Evolutionary conservation across 2,329 filamentous ascomycete species (phyloP), one percentile per base, ranked within the genome.

Genomic region (Epichloe gansuensis): DNA sequence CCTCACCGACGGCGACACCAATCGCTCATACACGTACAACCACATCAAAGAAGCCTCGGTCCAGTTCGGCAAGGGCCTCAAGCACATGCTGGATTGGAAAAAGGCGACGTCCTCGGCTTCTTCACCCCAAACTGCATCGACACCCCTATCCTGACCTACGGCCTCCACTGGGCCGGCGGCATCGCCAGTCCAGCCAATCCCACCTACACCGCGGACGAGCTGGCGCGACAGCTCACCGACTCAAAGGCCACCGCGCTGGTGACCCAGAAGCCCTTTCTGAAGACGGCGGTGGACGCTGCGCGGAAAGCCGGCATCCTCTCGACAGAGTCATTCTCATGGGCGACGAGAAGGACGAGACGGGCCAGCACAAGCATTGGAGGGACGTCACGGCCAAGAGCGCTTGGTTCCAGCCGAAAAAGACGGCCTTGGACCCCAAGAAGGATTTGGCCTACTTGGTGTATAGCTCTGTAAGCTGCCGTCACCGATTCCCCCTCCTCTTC

Each of bases 61-160:
- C 41, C 78, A 82, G n/a, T 94, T 96, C 59, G 91, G 88, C 49
- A 82, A 84, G 58, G 91, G 88, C 0, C 76, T 97, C 21, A 83
- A 82, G 62, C 79, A 84, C 28, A 68, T 75, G 23, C 91, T 84
- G 77, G 76, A 82, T 48, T 95, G 90, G 86, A 76, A 82, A 90
- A 86, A 64, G 86, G 87, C 61, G 88, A 96, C 65, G 87, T 93
- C 1, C 75, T 96, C 23, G 86, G 79, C 11, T 75, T 95, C 51
- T 95, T 85, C 73, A 84, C 88, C 3, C 87, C 90, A 31, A 96
- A 97, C 66, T 83, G 78, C 66, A 85, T 96, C 63, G 91, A 96
- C 66, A 88, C 85, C 0, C 84, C 88, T 0, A 74, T 84, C 3
- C 69, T 90, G 46, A 88, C 81, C 67, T 88, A 88, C 74, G 91